These are phyloP conservation scores for Eimeria praecox DNA, from an alignment of 169 alveolate species.

Conservation along the genomic window DNA sequence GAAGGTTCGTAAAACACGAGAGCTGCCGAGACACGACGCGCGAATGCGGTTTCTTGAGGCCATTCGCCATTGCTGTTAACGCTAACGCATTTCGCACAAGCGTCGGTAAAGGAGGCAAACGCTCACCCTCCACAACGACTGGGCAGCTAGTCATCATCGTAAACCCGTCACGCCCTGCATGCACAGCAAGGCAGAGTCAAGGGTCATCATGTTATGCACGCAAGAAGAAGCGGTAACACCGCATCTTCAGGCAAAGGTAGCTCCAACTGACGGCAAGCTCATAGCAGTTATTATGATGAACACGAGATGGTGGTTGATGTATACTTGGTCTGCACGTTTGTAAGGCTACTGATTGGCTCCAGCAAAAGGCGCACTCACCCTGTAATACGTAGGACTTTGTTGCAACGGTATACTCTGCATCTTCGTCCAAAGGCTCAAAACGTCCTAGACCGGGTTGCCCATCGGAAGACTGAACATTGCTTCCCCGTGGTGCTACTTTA, in stretches of 20 bases:
- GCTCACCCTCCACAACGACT: conserved; percentile 85
- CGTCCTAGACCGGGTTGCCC: conserved; percentile 50
- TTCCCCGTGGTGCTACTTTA: conserved; percentile 66
- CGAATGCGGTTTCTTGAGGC: conserved; percentile 86
- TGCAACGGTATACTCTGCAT: conserved; percentile 81
- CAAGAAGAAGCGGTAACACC: not conserved
- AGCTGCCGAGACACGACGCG: conserved; percentile 84
- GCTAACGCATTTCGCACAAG: conserved; percentile 86
- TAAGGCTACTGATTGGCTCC: not conserved
- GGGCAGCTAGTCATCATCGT: conserved; percentile 81
- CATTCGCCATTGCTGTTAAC: conserved; percentile 88
- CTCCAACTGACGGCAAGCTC: not conserved
- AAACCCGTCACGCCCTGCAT: conserved; percentile 85
- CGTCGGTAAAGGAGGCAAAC: conserved; percentile 87
- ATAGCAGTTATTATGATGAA: not conserved
- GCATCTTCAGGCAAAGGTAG: not conserved
- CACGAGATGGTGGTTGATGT: not conserved
- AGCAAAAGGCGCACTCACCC: conserved; percentile 58
- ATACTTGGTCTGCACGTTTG: not conserved
- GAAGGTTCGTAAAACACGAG: conserved; percentile 79
- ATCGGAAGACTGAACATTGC: conserved; percentile 7
- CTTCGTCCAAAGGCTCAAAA: conserved; percentile 82
- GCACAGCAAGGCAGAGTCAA: not conserved
- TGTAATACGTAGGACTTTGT: conserved; percentile 77
- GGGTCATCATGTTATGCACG: not conserved